Evolutionary conservation across 371 early-diverging fungal genomes (phyloP), one percentile per base, ranked within the genome.

Genomic region (Mucor sp.): DNA sequence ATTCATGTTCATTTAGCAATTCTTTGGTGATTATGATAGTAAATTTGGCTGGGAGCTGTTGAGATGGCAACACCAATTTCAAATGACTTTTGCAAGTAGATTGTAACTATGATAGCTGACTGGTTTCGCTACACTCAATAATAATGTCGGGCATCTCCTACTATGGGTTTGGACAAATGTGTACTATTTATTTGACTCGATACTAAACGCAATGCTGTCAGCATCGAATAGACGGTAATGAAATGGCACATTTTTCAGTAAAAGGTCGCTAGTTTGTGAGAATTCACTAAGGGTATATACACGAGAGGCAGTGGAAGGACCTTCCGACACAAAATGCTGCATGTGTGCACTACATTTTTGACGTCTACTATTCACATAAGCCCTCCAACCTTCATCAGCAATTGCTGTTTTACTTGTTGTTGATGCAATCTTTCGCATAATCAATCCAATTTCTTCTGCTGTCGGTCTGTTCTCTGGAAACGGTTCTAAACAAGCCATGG

Each of bases 371-470:
- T 37, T 60, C 27, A 66, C 67, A 55, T 66, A 66, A 30, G 55
- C 61, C 11, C 53, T 60, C 67, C 67, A 66, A 43, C 56, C 60
- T 53, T 66, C 60, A 60, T 66, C 66, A 6, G 60, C 62, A 17
- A 62, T 28, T 32, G 47, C 50, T 28, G 23, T 50, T 48, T 50
- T 62, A 62, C 50, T 48, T 0, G 62, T 62, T 33, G 50, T 48
- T 8, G 96, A 97, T 71, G 72, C 70, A 60, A 67, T 71, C 28
- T 75, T 78, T 2, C 73, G 66, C 14, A 65, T 39, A 65, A 78
- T 68, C 3, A 75, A 39, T 0, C 67, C 69, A 32, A 80, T 67
- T 37, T 77, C 77, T 67, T 70, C 62, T 15, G 62, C 62, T 23
- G 66, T 62, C 3, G 66, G 66, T 19, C 70, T 33, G 28, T 58